Base-by-base conservation (phyloP, 495 filamentous ascomycete species). In the Aspergillus cristatus region DNA sequence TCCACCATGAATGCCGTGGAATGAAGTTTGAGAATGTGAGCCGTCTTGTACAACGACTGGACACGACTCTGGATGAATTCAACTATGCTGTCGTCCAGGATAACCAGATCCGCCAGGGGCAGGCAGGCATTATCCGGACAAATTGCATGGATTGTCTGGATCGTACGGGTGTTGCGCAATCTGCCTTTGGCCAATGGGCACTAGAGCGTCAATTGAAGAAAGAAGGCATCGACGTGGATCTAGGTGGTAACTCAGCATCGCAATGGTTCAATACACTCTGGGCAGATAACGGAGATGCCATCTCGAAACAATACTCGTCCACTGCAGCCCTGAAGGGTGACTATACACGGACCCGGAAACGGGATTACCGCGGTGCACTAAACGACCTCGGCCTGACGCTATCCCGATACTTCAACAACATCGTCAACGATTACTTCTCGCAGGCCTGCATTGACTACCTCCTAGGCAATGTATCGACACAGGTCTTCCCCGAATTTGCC, bases 111-210 rank as follows among this genome's bases (percentile, higher is more conserved):
- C 46, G 67, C 14, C 56, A 62, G 18, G 68, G 53, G 29, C 90
- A 96, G 51, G 68, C 58, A 14, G 90, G 88, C 2, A 74, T 94
- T 10, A 50, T 96, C 11, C 67, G 90, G 37, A 95, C 86, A 2
- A 96, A 97, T 53, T 97, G 90, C 57, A 97, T 97, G 90, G 90
- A 97, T 51, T 97, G 90, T 47, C 72, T 97, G 11, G 89, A 96
- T 50, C 78, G 88, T 18, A 96, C 90, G 2, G 94, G 94, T 42
- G 86, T 96, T 20, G 86, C 88, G 14, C 90, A 95, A 60, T 87
- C 82, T 47, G 89, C 86, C 0, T 83, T 82, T 53, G 88, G 74
- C 1, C 80, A 82, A 44, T 70, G 76, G 58, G 80, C 80, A 22
- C 69, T 97, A 14, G 84, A 94, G 44, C 53, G 65, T 18, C 84